A percentile compares a stretch with the other conserved stretches of the same genome.
Conservation (phyloP, 345 rosid species). For the Arabis alpina region DNA sequence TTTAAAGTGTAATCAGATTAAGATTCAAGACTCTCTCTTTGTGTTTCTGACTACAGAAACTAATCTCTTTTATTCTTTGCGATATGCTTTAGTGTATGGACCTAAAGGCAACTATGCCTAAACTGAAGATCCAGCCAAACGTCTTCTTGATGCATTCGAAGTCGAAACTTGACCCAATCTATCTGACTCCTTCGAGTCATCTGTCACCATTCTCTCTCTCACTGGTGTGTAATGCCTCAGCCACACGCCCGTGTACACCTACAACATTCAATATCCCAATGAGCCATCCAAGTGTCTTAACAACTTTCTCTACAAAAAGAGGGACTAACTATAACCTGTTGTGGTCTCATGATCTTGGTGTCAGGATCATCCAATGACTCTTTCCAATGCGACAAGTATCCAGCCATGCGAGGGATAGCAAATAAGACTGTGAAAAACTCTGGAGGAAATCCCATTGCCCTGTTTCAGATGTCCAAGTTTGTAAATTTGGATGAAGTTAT, state of each 20-base stretch:
- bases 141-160: conserved; percentile 84
- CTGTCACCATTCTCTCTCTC: conserved; percentile 54
- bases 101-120: conserved; percentile 30
- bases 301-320: not conserved
- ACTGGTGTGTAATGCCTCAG: conserved; percentile 79
- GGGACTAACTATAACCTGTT: conserved; percentile 60
- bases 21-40: conserved; percentile 11
- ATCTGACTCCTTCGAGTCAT: conserved; percentile 50
- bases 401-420: conserved; percentile 99
- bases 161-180: conserved; percentile 69
- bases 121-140: conserved; percentile 72
- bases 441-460: conserved; percentile 99
- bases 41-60: conserved; percentile 5
- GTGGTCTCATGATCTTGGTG: conserved; percentile 98
- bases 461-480: conserved; percentile 37
- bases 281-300: conserved; percentile 14
- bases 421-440: conserved; percentile 94
- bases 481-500: conserved; percentile 9
- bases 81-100: not conserved
- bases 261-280: conserved; percentile 18
- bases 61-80: conserved; percentile 31
- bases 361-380: conserved; percentile 98
- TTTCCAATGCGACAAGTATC: conserved; percentile 90
- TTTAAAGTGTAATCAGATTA: not conserved
- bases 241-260: conserved; percentile 96